Evolutionary conservation across 176 grass and related monocot genomes (phyloP), one percentile per base, ranked within the genome.

Genomic region (Leersia perrieri): DNA sequence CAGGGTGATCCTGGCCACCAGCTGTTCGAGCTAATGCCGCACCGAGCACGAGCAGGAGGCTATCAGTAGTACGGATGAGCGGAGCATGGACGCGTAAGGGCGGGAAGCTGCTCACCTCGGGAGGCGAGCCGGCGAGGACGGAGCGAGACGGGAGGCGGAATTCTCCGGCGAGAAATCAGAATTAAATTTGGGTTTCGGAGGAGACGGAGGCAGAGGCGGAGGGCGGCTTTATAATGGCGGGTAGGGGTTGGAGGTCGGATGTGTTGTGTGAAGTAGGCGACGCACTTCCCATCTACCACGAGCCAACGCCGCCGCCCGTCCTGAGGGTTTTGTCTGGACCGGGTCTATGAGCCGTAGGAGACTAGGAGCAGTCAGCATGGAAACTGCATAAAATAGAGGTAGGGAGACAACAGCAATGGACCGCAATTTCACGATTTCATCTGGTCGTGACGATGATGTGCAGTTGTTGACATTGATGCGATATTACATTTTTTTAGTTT

Each of bases 191-290:
- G 57, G 28, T 74, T n/a, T 20, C 87, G 9, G 29, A 33, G 76
- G 28, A 45, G 44, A 53, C 60, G 35, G 41, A 53, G 70, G 23
- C 0, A 1, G 20, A 5, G 51, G 45, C 13, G 22, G 66, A 39
- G 16, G 32, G 60, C 30, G 58, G 9, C 22, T 86, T 85, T 89
- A 86, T 89, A 89, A 65, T 77, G 66, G 87, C 73, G 78, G 66
- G 78, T 36, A 60, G 83, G 57, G 41, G 57, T 6, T 51, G 49
- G 39, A 41, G 16, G 31, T 13, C 63, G 26, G 78, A 78, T 82
- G 58, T n/a, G n/a, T n/a, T n/a, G n/a, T n/a, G n/a, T 49, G 83
- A 74, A 77, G 78, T 73, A 85, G 88, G 83, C 71, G 53, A 82
- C 29, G 77, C 70, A 89, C 72, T 64, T 13, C 78, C 78, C 83